Evolutionary conservation across 1,284 basidiomycete species (phyloP).

Genomic region (Malassezia slooffiae): DNA sequence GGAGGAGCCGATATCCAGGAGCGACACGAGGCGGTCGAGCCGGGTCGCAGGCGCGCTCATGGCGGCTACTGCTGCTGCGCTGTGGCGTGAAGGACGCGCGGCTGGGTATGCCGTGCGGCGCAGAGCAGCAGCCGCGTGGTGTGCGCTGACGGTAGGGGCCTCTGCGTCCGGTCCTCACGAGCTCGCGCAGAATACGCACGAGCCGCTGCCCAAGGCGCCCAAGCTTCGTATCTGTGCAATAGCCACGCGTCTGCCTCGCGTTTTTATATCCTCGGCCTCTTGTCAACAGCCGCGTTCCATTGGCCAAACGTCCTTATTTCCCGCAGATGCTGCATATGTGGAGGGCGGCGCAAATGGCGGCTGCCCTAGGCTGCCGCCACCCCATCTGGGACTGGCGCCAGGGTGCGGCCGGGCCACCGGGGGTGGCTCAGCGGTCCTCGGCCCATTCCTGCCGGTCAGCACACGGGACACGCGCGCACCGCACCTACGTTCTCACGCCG

Average conservation of each 20-base stretch:
- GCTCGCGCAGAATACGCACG: no score
- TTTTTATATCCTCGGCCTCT: no score
- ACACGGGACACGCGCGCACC: not conserved
- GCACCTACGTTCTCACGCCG: slow-evolving; percentile 81
- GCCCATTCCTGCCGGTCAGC: slow-evolving; percentile 34
- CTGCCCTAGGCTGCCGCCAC: no score
- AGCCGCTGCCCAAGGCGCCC: not conserved
- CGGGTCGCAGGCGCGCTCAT: slow-evolving; percentile 33
- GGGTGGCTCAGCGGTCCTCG: slow-evolving; percentile 37
- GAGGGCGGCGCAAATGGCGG: no score
- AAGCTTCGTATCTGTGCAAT: slow-evolving; percentile 3
- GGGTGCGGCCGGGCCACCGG: no score
- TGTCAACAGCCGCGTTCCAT: no score
- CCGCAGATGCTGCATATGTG: no score
- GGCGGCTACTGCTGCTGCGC: no score
- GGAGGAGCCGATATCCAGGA: slow-evolving; percentile 81
- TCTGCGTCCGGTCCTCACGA: not conserved
- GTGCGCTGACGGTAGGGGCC: not conserved
- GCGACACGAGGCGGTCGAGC: slow-evolving; percentile 77
- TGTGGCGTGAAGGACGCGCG: no score
- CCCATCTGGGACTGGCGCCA: no score
- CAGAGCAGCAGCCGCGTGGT: not conserved
- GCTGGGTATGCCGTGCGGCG: not conserved
- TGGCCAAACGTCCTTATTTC: no score
- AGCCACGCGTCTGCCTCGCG: no score